Percentiles rank a stretch among this genome's conserved stretches.
phyloP scores from a whole-genome alignment of 306 rosid genomes.

The Vachellia collinsii region DNA sequence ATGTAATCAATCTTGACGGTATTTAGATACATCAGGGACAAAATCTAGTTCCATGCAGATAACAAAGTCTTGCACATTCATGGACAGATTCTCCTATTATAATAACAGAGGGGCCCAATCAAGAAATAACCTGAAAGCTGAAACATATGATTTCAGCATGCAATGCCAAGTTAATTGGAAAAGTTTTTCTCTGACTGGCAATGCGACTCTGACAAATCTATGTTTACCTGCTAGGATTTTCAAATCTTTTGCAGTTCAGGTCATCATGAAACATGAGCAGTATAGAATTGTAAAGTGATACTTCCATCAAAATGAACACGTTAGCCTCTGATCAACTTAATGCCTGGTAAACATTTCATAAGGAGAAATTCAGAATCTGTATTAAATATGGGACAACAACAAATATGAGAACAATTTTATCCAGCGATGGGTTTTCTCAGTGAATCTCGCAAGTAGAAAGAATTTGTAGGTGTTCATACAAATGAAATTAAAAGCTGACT shows the following conservation, averaged over 20 bases:
- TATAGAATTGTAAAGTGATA: not conserved
- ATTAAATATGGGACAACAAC: not conserved
- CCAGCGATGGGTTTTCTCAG: not conserved
- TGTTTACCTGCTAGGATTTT: constrained; percentile 36
- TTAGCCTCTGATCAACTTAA: constrained; percentile 55
- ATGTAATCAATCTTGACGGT: not conserved
- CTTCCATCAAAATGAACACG: constrained; percentile 18
- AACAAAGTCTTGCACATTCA: not conserved
- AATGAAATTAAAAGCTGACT: not conserved
- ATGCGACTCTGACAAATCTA: constrained; percentile 5
- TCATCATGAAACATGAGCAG: constrained; percentile 24
- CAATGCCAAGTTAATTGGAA: not conserved
- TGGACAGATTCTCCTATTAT: not conserved
- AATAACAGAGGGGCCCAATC: not conserved
- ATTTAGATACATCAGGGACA: not conserved
- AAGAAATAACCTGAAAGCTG: not conserved
- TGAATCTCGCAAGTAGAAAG: not conserved
- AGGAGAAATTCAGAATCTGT: constrained; percentile 8
- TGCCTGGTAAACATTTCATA: constrained; percentile 39
- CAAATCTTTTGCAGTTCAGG: constrained; percentile 18
- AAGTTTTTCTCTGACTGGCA: not conserved
- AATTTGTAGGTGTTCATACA: not conserved
- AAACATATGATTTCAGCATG: not conserved
- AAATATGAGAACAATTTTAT: not conserved
- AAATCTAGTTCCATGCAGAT: not conserved